These are phyloP conservation scores for Taphrina wiesneri DNA, from an alignment of 1,139 yeast genomes.

Conservation along the genomic window DNA sequence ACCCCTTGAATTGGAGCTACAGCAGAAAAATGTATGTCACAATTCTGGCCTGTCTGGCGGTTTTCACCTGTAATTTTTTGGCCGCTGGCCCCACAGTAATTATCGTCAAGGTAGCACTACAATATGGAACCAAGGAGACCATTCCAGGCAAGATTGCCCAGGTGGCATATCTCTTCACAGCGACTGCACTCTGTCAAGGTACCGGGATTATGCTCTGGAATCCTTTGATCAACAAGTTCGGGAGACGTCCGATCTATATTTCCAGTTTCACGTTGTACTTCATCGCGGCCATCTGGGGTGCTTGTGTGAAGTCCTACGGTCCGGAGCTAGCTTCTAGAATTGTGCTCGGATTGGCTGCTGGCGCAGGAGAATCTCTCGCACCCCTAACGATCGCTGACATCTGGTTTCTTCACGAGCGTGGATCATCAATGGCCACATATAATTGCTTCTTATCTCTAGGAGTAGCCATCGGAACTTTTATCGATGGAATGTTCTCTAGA, in stretches of 20 bases:
- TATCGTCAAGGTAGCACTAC: slow-evolving; percentile 1
- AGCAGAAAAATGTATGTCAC: slow-evolving; percentile 47
- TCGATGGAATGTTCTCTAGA: neutral
- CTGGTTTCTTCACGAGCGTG: neutral
- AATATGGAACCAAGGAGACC: slow-evolving; percentile 45
- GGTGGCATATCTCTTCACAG: slow-evolving; percentile 51
- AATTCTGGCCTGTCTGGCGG: slow-evolving; percentile 50
- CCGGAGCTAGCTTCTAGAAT: neutral
- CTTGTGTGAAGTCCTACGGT: slow-evolving; percentile 6
- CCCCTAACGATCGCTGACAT: neutral
- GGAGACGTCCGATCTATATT: slow-evolving; percentile 51
- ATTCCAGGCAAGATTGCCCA: slow-evolving; percentile 53
- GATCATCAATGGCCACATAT: neutral
- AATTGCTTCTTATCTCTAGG: neutral
- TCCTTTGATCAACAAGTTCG: slow-evolving; percentile 57
- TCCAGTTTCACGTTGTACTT: slow-evolving; percentile 39
- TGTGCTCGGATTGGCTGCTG: neutral
- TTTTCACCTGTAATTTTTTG: slow-evolving; percentile 48
- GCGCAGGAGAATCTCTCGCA: neutral
- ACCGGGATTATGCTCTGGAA: slow-evolving; percentile 54
- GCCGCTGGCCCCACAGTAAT: slow-evolving; percentile 38
- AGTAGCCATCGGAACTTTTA: neutral
- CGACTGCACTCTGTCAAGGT: slow-evolving; percentile 46
- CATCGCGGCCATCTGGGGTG: neutral
- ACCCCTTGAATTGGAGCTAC: slow-evolving; percentile 55